A percentile compares a stretch with the other conserved stretches of the same genome.
Conservation (phyloP, 805 yeast species). For the Myxozyma kluyveri region DNA sequence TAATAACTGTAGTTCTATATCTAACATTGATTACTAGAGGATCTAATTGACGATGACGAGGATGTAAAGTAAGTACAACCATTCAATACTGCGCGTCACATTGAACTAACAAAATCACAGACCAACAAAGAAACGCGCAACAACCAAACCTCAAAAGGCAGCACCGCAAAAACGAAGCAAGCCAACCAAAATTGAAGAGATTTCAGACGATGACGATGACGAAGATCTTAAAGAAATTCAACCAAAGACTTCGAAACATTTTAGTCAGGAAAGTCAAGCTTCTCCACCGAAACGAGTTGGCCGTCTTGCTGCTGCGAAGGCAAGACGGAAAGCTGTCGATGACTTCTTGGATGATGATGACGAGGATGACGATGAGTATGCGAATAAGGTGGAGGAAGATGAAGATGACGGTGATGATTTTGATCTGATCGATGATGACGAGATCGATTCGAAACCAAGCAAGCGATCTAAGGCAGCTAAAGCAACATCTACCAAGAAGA, state of each 20-base stretch:
- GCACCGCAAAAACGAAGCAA: no score
- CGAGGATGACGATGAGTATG: conserved; percentile 2
- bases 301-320: background rate
- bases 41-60: no score
- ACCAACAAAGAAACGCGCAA: no score
- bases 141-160: no score
- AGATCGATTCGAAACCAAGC: background rate
- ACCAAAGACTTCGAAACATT: background rate
- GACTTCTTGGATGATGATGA: background rate
- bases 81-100: no score
- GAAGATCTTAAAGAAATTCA: conserved; percentile 2
- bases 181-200: no score
- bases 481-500: background rate
- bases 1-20: no score
- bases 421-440: conserved; percentile 3
- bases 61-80: no score
- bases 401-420: background rate
- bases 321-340: background rate
- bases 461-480: background rate
- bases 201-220: background rate
- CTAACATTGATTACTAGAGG: no score
- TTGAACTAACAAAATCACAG: no score
- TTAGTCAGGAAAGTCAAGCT: background rate
- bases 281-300: background rate
- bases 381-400: background rate